Percentiles rank a stretch among this genome's conserved stretches.
These are phyloP conservation scores for Guyanaporus albipodus DNA, from an alignment of 768 basidiomycete genomes.

Conservation along the genomic window DNA sequence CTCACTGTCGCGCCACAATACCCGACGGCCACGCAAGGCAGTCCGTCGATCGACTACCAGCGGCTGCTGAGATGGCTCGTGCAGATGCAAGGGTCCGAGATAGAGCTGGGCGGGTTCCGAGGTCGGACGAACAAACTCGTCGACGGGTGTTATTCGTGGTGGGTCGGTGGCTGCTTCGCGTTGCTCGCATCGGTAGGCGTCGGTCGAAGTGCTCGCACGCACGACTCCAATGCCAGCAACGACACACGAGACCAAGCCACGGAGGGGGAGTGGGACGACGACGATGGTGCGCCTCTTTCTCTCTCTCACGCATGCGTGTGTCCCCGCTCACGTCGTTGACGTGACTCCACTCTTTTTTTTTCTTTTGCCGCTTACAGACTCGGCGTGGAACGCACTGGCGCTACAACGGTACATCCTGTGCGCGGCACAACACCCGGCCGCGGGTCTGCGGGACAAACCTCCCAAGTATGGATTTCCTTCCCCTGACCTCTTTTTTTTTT, in stretches of 20 bases:
- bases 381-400: slow-evolving; percentile 57
- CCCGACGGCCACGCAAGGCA: neutral
- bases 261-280: slow-evolving; percentile 59
- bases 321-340: too few species aligned
- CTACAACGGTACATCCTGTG: slow-evolving; percentile 85
- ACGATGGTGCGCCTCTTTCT: slow-evolving; percentile 51
- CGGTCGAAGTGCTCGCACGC: slow-evolving; percentile 19
- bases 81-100: slow-evolving; percentile 77
- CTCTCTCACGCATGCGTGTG: too few species aligned
- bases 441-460: slow-evolving; percentile 93
- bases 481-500: too few species aligned
- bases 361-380: slow-evolving; percentile 29
- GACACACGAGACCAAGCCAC: slow-evolving; percentile 1
- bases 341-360: too few species aligned
- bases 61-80: slow-evolving; percentile 76
- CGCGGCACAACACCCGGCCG: slow-evolving; percentile 80
- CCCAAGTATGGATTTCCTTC: slow-evolving; percentile 79
- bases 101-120: slow-evolving; percentile 88
- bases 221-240: neutral
- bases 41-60: slow-evolving; percentile 50
- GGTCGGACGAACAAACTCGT: slow-evolving; percentile 98
- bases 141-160: slow-evolving; percentile 99
- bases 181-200: slow-evolving; percentile 61
- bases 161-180: slow-evolving; percentile 88
- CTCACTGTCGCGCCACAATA: neutral